A percentile compares a stretch with the other conserved stretches of the same genome.
Evolutionary conservation across 2,329 filamentous ascomycete genomes (phyloP).

Genomic region (Colletotrichum tropicicola): DNA sequence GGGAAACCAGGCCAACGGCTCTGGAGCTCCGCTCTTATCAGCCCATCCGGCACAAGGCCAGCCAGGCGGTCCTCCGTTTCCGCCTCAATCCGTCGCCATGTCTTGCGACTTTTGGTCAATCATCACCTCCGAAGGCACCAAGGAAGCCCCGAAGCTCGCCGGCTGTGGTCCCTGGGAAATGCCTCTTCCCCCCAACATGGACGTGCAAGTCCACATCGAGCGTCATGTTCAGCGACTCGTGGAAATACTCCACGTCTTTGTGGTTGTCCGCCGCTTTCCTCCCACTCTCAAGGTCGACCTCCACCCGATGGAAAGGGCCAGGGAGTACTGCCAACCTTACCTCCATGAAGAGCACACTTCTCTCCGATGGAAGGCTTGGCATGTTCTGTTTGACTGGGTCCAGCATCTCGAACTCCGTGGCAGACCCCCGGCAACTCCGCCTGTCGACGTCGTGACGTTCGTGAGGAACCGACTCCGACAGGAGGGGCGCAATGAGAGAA

Average conservation of each 20-base stretch:
- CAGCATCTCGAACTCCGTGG: not conserved
- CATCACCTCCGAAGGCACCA: not conserved
- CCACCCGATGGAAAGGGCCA: not conserved
- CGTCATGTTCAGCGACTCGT: not conserved
- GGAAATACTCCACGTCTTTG: not conserved
- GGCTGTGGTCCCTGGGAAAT: constrained; percentile 1
- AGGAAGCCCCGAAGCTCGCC: not conserved
- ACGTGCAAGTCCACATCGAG: not conserved
- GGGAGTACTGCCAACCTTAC: not conserved
- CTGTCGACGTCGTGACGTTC: too few species aligned
- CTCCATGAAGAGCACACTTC: not conserved
- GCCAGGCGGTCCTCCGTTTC: too few species aligned
- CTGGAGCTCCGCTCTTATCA: too few species aligned
- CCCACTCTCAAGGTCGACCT: not conserved
- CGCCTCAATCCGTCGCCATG: not conserved
- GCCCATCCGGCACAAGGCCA: too few species aligned
- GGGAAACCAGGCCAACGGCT: too few species aligned
- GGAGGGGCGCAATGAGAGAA: too few species aligned
- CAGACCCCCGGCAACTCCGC: too few species aligned
- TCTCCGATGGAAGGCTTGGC: not conserved
- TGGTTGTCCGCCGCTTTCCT: not conserved
- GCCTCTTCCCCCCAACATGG: constrained; percentile 6
- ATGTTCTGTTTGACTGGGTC: not conserved
- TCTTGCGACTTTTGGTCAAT: not conserved
- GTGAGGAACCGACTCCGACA: too few species aligned